Percentiles rank a stretch among this genome's conserved stretches.
Conservation (phyloP, 441 rosid genomes). For the Adansonia rubrostipa region DNA sequence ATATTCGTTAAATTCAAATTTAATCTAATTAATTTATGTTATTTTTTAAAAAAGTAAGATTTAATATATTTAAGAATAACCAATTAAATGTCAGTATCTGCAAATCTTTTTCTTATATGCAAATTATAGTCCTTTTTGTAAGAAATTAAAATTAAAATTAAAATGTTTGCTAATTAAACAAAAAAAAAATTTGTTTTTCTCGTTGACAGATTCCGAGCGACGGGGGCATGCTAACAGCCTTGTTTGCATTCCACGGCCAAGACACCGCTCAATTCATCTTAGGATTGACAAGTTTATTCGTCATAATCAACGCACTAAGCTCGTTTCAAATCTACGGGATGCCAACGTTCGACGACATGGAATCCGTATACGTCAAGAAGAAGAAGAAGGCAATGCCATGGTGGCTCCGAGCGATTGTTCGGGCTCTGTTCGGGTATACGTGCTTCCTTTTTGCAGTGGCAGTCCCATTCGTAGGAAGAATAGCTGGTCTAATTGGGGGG, state of each 20-base stretch:
- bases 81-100: too few relatives aligned
- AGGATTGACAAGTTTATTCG: slow-evolving; percentile 61
- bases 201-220: slow-evolving; percentile 52
- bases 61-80: too few relatives aligned
- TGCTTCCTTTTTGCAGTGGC: slow-evolving; percentile 69
- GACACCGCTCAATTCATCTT: slow-evolving; percentile 56
- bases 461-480: slow-evolving; percentile 60
- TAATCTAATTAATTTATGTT: neutral
- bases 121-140: too few relatives aligned
- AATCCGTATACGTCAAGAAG: slow-evolving; percentile 49
- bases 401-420: slow-evolving; percentile 61
- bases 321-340: slow-evolving; percentile 82
- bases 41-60: too few relatives aligned
- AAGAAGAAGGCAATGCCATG: slow-evolving; percentile 58
- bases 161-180: neutral
- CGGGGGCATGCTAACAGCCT: slow-evolving; percentile 67
- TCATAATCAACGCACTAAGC: slow-evolving; percentile 64
- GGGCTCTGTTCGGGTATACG: slow-evolving; percentile 51
- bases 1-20: neutral
- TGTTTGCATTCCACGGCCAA: slow-evolving; percentile 42
- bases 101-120: too few relatives aligned
- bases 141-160: neutral
- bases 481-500: slow-evolving; percentile 80
- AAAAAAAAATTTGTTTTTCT: neutral
- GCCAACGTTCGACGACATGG: slow-evolving; percentile 73